Conservation (phyloP, 2,329 filamentous ascomycete species). For the Iodosphaeria phyllophila region DNA sequence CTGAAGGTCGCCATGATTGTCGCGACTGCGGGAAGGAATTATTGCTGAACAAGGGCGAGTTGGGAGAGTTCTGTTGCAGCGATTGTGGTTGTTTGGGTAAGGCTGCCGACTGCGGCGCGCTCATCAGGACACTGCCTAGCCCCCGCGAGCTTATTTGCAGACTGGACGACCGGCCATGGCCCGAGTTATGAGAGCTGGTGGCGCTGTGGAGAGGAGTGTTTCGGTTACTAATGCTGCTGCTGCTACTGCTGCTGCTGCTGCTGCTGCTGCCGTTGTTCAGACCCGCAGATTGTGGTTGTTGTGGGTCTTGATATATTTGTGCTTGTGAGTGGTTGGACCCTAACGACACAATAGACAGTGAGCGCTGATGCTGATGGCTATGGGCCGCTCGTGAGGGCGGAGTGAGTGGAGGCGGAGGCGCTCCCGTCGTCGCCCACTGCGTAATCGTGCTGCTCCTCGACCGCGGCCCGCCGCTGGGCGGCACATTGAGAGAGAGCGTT, state of each 20-base stretch:
- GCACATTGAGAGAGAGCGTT: constrained; percentile 43
- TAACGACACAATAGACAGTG: constrained; percentile 68
- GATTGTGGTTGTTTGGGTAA: constrained; percentile 23
- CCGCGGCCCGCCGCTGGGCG: constrained; percentile 21
- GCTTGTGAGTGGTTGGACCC: constrained; percentile 35
- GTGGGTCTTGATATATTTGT: too few species aligned
- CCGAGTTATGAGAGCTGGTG: constrained; percentile 37
- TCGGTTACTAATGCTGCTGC: too few species aligned
- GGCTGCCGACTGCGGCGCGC: constrained; percentile 21
- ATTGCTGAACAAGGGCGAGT: constrained; percentile 33
- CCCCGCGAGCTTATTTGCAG: constrained; percentile 49
- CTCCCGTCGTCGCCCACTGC: constrained; percentile 20
- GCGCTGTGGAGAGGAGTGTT: constrained; percentile 27
- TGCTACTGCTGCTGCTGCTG: constrained; percentile 22
- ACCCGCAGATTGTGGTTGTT: too few species aligned
- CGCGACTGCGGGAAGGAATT: constrained; percentile 33
- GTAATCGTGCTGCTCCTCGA: constrained; percentile 24
- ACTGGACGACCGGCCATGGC: constrained; percentile 65
- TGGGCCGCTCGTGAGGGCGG: too few species aligned
- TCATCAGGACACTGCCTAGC: constrained; percentile 18
- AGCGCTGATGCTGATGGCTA: constrained; percentile 51
- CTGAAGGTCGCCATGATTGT: constrained; percentile 18
- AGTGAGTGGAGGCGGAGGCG: constrained; percentile 7
- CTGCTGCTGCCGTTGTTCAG: constrained; percentile 10
- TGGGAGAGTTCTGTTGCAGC: too few species aligned